Base-by-base conservation (phyloP, 2,329 filamentous ascomycete species). In the Clarireedia monteithiana region DNA sequence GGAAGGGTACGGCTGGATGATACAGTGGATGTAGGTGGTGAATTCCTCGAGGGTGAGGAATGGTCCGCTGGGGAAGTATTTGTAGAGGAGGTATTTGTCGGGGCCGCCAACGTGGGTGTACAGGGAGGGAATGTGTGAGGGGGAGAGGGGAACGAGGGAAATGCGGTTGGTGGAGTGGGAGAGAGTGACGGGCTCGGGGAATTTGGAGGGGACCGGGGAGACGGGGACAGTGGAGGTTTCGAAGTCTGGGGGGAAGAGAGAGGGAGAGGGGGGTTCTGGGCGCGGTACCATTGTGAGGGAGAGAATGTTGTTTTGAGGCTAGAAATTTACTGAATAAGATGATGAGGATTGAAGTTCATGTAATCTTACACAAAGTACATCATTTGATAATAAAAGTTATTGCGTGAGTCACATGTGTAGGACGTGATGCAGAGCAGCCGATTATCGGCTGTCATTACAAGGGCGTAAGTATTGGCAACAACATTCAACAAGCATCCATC, bases 11-110 rank as follows among this genome's bases (percentile, higher is more conserved):
- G 15, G 6, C 7, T 30, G 9, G n/a, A 26, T n/a, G 1, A 55
- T 30, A 46, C 53, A 55, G 3, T 3, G 17, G 5, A 74, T 60
- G 24, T 63, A 59, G 6, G 30, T 40, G 24, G 64, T 60, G 60
- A 76, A 71, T 27, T 61, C 61, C 6, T 58, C 52, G 15, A 67
- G 30, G n/a, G 68, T 57, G 1, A 44, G 15, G 55, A 69, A 74
- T 0, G 74, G 74, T 0, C 68, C 72, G 30, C 62, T 55, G 2
- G 64, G 61, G 61, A 77, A 66, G 62, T 76, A 78, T 30, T 71
- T 71, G 69, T 72, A 78, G 9, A 77, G 61, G 15, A 52, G 5
- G 0, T 59, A 58, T 17, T 64, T 63, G 14, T 55, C 40, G 7
- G 57, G 53, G 4, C 61, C 60, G n/a, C 58, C 59, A 5, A 68